Evolutionary conservation across 441 rosid species (phyloP).

Genomic region (Gossypium gossypioides): DNA sequence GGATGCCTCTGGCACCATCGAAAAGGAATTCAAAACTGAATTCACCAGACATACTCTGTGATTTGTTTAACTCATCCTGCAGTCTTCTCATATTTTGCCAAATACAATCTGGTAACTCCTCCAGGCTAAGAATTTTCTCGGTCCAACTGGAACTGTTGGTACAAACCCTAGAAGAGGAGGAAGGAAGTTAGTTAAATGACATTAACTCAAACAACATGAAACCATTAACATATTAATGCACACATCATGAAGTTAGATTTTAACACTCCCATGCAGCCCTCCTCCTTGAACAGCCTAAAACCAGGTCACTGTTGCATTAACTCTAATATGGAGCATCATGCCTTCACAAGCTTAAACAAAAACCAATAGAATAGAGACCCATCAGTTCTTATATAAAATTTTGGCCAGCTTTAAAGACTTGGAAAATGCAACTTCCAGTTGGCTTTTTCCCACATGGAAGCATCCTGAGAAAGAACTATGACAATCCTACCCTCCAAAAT

Average conservation of each 20-base stretch:
- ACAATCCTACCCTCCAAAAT: background rate
- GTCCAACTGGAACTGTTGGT: slow-evolving; percentile 77
- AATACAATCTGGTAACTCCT: slow-evolving; percentile 51
- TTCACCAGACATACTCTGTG: slow-evolving; percentile 25
- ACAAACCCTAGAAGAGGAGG: slow-evolving; percentile 43
- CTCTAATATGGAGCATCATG: background rate
- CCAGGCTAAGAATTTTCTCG: slow-evolving; percentile 57
- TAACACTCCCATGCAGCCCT: background rate
- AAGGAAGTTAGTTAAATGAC: background rate
- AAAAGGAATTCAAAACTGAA: slow-evolving; percentile 39
- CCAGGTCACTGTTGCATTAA: background rate
- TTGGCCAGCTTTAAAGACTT: background rate
- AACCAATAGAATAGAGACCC: background rate
- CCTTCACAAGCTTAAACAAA: background rate
- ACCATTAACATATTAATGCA: slow-evolving; percentile 7
- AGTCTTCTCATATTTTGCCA: slow-evolving; percentile 42
- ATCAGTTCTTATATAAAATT: background rate
- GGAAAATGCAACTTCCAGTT: background rate
- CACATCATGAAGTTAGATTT: background rate
- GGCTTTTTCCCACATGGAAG: background rate
- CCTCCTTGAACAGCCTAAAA: background rate
- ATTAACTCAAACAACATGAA: slow-evolving; percentile 1
- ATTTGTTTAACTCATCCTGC: slow-evolving; percentile 23
- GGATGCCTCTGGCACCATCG: slow-evolving; percentile 34
- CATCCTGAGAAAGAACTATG: background rate